phyloP scores from a whole-genome alignment of 1,284 basidiomycete species.

The Fistulina hepatica region DNA sequence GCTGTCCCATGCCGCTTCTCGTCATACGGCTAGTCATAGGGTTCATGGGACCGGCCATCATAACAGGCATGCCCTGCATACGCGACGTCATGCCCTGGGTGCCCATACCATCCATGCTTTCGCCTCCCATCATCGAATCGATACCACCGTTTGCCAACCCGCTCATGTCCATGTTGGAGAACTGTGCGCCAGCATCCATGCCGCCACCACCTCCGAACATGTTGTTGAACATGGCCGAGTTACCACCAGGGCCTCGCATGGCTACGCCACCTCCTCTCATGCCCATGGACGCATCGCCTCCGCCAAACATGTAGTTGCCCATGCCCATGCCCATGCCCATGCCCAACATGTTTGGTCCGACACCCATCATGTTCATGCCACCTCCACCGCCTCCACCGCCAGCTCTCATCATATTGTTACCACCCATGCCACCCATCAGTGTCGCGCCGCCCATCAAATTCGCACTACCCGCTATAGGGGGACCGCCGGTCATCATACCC shows the following conservation, averaged over 20 bases:
- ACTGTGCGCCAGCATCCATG: slow-evolving; percentile 19
- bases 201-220: slow-evolving; percentile 22
- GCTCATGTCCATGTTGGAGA: slow-evolving; percentile 23
- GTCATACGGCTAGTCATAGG: too few species aligned
- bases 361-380: slow-evolving; percentile 1
- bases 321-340: slow-evolving; percentile 22
- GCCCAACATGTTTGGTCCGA: slow-evolving; percentile 11
- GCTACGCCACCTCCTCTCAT: slow-evolving; percentile 22
- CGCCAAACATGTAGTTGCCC: background rate
- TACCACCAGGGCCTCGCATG: slow-evolving; percentile 14
- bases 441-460: background rate
- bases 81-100: slow-evolving; percentile 19
- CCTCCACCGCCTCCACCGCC: background rate
- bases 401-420: slow-evolving; percentile 9
- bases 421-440: background rate
- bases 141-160: slow-evolving; percentile 19
- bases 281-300: slow-evolving; percentile 4
- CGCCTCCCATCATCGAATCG: slow-evolving; percentile 30
- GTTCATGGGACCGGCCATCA: too few species aligned
- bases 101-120: slow-evolving; percentile 23
- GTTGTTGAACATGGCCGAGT: slow-evolving; percentile 21
- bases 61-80: too few species aligned
- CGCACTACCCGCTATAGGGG: background rate
- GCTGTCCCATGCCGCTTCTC: too few species aligned
- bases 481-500: slow-evolving; percentile 12